Evolutionary conservation across 2,329 filamentous ascomycete species (phyloP).

Genomic region (Parastagonospora nodorum): DNA sequence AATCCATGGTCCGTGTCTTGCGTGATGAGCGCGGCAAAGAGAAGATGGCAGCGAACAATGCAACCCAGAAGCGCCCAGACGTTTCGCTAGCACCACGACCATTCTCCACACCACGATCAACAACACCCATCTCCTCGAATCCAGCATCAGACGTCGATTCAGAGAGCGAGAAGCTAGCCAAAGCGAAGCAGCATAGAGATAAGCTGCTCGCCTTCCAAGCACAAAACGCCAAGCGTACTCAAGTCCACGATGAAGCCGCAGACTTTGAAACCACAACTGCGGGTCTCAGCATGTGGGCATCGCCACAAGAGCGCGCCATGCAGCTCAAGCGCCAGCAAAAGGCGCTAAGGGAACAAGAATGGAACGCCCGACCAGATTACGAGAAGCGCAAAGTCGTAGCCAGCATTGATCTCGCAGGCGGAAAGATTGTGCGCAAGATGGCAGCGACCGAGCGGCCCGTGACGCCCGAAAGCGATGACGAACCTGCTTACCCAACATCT

Average conservation of each 20-base stretch:
- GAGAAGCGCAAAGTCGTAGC: constrained; percentile 86
- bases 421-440: constrained; percentile 76
- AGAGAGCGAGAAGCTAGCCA: constrained; percentile 65
- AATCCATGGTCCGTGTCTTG: constrained; percentile 83
- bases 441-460: constrained; percentile 63
- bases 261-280: constrained; percentile 68
- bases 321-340: constrained; percentile 88
- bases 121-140: constrained; percentile 42
- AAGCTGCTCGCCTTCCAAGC: constrained; percentile 81
- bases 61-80: constrained; percentile 68
- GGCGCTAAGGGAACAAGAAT: constrained; percentile 81
- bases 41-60: constrained; percentile 80
- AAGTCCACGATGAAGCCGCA: constrained; percentile 83
- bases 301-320: constrained; percentile 77
- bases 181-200: constrained; percentile 79
- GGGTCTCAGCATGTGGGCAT: constrained; percentile 79
- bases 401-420: constrained; percentile 79
- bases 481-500: constrained; percentile 38
- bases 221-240: constrained; percentile 82
- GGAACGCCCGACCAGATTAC: constrained; percentile 82
- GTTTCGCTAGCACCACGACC: constrained; percentile 65
- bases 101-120: constrained; percentile 54
- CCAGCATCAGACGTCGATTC: constrained; percentile 47
- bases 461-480: constrained; percentile 56
- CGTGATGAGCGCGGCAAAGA: constrained; percentile 85